Evolutionary conservation across 73 alveolate species (phyloP), one percentile per base, ranked within the genome.

Genomic region (Paramecium sonneborni): DNA sequence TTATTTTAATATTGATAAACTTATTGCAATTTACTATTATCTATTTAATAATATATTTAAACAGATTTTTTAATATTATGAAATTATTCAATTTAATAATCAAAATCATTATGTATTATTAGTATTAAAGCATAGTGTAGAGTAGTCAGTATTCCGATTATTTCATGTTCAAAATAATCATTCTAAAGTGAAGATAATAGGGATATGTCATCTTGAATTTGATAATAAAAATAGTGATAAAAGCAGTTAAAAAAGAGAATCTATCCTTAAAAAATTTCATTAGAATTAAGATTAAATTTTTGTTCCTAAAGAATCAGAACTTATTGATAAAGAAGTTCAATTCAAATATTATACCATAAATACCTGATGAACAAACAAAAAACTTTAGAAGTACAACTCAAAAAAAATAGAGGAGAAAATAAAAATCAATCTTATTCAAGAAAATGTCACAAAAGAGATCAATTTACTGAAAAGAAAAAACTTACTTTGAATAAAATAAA

Each of bases 361-460:
- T 37, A n/a, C 34, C 6, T 21, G 46, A 79, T 79, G 55, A 79
- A 30, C 30, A 52, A 52, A 52, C 68, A 3, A 52, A 52, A n/a
- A 52, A 52, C 32, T 21, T 41, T 79, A 5, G 76, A 79, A 46
- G 90, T 41, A 43, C 55, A 79, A 43, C 74, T 62, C 9, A 9
- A 79, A 46, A 43, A n/a, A 24, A 1, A 21, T 44, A 3, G 43
- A 79, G 23, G 46, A 79, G 55, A 79, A 44, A 24, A 15, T 23
- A 52, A 52, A 52, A n/a, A 2, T 52, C 4, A 52, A 18, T 23
- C 68, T 14, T 88, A 88, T 70, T 88, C 94, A 0, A 88, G 84
- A 44, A 88, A 88, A 46, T 88, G 94, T 24, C 55, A 70, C 11
- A 88, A 88, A 88, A 91, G 94, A 15, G 94, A 88, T 1, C 28